Percentiles rank a stretch among this genome's conserved stretches.
These are phyloP conservation scores for Dunaliella salina DNA, from an alignment of 163 green algal genomes.

Conservation along the genomic window DNA sequence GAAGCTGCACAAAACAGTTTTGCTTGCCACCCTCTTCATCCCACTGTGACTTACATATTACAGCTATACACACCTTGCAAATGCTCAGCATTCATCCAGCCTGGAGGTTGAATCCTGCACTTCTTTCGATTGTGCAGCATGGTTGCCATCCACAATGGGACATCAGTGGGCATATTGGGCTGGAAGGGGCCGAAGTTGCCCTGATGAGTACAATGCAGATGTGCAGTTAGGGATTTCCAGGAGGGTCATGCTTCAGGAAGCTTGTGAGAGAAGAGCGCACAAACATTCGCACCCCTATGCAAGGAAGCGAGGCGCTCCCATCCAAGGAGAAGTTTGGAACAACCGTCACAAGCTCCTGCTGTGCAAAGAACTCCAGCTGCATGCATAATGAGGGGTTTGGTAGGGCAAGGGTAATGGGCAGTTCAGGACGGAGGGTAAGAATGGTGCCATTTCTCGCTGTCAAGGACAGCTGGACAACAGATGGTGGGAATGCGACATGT, in stretches of 20 bases:
- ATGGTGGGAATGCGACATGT: no score
- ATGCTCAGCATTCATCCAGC: slow-evolving; percentile 66
- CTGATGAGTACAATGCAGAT: slow-evolving; percentile 34
- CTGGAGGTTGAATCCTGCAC: slow-evolving; percentile 69
- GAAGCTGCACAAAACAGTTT: neutral
- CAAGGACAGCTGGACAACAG: no score
- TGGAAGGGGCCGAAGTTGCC: slow-evolving; percentile 76
- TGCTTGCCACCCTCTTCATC: neutral
- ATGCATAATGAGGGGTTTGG: neutral
- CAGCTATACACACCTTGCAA: slow-evolving; percentile 48
- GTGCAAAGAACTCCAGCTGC: slow-evolving; percentile 77
- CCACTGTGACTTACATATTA: neutral
- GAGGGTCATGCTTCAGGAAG: neutral
- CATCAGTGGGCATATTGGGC: slow-evolving; percentile 65
- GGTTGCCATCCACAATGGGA: slow-evolving; percentile 83
- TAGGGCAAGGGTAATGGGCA: no score
- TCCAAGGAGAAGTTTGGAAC: slow-evolving; percentile 75
- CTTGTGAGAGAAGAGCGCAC: no score
- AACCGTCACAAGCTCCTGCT: slow-evolving; percentile 65
- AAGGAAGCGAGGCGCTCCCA: slow-evolving; percentile 33
- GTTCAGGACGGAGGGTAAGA: no score
- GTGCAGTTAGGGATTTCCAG: neutral
- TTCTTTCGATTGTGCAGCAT: slow-evolving; percentile 72
- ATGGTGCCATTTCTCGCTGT: no score
- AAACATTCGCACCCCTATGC: slow-evolving; percentile 55